Evolutionary conservation across 2,329 filamentous ascomycete genomes (phyloP), one percentile per base, ranked within the genome.

Genomic region (Fusarium aywerte): DNA sequence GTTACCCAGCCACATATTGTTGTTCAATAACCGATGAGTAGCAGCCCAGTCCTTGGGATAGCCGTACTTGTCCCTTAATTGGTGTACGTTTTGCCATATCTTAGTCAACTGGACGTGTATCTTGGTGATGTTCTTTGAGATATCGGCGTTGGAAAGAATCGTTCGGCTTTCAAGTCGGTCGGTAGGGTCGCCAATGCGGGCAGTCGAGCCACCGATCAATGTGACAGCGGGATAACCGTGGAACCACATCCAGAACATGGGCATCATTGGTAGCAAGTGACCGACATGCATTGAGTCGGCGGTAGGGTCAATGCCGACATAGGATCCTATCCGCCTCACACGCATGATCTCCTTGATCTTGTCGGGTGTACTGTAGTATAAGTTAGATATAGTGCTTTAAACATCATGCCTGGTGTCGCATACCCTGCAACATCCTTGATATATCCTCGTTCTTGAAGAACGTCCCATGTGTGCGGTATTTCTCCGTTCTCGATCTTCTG

Each of bases 291-390:
- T 81, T 3, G 92, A 96, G 56, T 87, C 82, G 15, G 91, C 92
- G 0, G 92, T 96, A 7, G 92, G 92, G 74, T 96, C 92, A 73
- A 96, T 87, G 69, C 92, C 92, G 52, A 92, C 90, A 73, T 96
- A 96, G 60, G 86, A 89, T 64, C 89, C 90, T 69, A 93, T 87
- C 63, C 89, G 84, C 74, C 89, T 89, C 25, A 80, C 76, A 7
- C 83, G 85, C 80, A 96, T 85, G 21, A 92, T 81, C 67, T 85
- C 83, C 51, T 88, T 84, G 72, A 95, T 84, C 42, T 82, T 81
- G 2, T 81, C 71, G 39, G 84, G 77, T 57, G 84, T 80, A 38
- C 81, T 83, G 54, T 32, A 36, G 12, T 12, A 36, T 15, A 36
- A 31, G 40, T 64, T 53, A 52, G 29, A 55, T 63, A 38, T 32